Evolutionary conservation across 495 filamentous ascomycete genomes (phyloP).

Genomic region (Hypoxylon lenormandii): DNA sequence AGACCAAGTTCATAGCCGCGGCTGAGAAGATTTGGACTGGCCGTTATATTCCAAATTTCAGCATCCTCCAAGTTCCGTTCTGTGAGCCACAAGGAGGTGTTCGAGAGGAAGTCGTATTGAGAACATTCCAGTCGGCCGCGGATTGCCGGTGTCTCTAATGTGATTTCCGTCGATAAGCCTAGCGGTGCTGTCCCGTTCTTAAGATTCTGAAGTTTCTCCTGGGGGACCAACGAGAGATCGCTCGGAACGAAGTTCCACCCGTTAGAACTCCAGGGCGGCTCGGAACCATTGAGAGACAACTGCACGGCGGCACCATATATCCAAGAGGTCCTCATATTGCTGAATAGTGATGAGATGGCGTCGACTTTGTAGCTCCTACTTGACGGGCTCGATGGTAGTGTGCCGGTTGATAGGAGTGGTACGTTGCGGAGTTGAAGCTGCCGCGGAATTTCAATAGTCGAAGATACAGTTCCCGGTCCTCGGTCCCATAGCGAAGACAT

Average conservation of each 20-base stretch:
- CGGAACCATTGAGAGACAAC: constrained; percentile 47
- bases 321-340: constrained; percentile 31
- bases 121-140: constrained; percentile 51
- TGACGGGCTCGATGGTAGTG: neutral
- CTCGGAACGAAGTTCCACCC: constrained; percentile 55
- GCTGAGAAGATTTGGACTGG: constrained; percentile 5
- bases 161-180: constrained; percentile 32
- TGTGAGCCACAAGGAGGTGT: constrained; percentile 47
- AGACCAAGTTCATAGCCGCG: constrained; percentile 17
- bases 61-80: constrained; percentile 34
- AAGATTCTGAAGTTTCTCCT: constrained; percentile 5
- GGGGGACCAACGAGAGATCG: constrained; percentile 27
- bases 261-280: constrained; percentile 55
- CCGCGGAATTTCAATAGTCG: constrained; percentile 4
- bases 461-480: constrained; percentile 18
- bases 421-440: constrained; percentile 29
- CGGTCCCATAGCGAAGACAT: constrained; percentile 56
- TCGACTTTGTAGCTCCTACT: neutral
- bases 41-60: constrained; percentile 7
- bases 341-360: constrained; percentile 16
- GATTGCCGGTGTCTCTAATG: constrained; percentile 50
- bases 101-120: constrained; percentile 27
- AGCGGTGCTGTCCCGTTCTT: constrained; percentile 1
- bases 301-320: constrained; percentile 55
- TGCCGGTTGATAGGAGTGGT: constrained; percentile 18